Evolutionary conservation across 2,329 filamentous ascomycete species (phyloP).

Genomic region (Aschersonia sp.): DNA sequence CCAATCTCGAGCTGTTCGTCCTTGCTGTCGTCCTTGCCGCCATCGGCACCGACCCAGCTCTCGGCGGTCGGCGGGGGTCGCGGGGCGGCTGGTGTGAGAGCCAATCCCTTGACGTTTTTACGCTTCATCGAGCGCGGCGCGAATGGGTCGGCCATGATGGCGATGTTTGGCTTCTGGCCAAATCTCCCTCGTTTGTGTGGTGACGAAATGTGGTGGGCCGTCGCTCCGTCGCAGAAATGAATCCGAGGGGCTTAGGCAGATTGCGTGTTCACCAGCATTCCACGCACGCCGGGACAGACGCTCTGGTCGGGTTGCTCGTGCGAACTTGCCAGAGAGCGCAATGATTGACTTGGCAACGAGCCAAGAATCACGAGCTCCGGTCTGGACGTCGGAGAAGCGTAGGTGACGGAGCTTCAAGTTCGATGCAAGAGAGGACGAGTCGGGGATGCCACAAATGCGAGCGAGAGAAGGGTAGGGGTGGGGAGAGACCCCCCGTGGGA

Average conservation of each 20-base stretch:
- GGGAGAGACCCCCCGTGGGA: no score
- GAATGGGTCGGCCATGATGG: conserved; percentile 46
- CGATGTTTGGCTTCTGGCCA: not conserved
- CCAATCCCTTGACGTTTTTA: conserved; percentile 96
- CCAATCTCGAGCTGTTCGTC: conserved; percentile 73
- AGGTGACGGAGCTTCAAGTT: no score
- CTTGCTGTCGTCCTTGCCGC: conserved; percentile 44
- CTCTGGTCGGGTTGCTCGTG: not conserved
- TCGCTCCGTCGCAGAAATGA: not conserved
- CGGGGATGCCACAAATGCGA: no score
- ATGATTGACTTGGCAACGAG: not conserved
- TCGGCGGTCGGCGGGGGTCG: conserved; percentile 60
- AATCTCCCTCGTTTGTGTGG: not conserved
- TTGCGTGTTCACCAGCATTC: not conserved
- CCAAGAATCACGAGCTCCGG: not conserved
- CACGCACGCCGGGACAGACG: not conserved
- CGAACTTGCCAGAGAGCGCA: not conserved
- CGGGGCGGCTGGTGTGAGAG: conserved; percentile 64
- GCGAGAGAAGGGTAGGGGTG: no score
- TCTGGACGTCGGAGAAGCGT: no score
- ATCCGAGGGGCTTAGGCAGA: not conserved
- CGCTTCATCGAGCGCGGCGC: conserved; percentile 81
- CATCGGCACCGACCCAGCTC: conserved; percentile 45
- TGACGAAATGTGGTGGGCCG: not conserved
- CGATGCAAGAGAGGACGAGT: no score